A percentile compares a stretch with the other conserved stretches of the same genome.
Conservation (phyloP, 495 filamentous ascomycete species). For the Extremus antarcticus region DNA sequence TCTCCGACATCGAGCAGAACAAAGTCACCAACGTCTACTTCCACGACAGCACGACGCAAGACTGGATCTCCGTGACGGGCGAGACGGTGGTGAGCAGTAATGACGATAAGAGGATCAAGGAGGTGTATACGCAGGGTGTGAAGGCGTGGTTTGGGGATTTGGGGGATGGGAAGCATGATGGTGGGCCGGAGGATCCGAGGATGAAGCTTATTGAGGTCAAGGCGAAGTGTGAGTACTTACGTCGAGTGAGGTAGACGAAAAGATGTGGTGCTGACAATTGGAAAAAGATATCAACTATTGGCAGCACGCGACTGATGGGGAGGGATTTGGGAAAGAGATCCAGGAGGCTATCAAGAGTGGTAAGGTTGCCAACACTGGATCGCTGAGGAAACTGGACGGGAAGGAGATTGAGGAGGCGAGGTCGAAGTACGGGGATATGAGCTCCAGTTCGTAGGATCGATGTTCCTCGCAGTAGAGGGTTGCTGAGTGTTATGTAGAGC, state of each 20-base stretch:
- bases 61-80: conserved; percentile 35
- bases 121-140: conserved; percentile 26
- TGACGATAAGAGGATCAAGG: conserved; percentile 34
- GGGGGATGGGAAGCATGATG: conserved; percentile 35
- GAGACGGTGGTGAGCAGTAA: conserved; percentile 23
- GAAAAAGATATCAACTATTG: conserved; percentile 28
- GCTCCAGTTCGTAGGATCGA: neutral
- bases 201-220: conserved; percentile 32
- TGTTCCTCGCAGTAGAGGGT: neutral
- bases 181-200: conserved; percentile 31
- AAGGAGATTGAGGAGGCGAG: conserved; percentile 24
- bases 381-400: conserved; percentile 23
- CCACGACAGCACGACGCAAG: conserved; percentile 31
- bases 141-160: conserved; percentile 38
- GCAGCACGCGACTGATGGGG: conserved; percentile 17
- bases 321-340: conserved; percentile 26
- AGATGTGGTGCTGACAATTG: too few relatives aligned
- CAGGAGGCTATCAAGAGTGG: conserved; percentile 21
- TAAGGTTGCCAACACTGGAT: conserved; percentile 24
- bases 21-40: conserved; percentile 30
- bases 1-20: conserved; percentile 31
- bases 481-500: neutral
- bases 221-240: conserved; percentile 19
- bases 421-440: conserved; percentile 5
- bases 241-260: too few relatives aligned